These are phyloP conservation scores for Tuber aestivum DNA, from an alignment of 495 filamentous ascomycete species.

Conservation along the genomic window DNA sequence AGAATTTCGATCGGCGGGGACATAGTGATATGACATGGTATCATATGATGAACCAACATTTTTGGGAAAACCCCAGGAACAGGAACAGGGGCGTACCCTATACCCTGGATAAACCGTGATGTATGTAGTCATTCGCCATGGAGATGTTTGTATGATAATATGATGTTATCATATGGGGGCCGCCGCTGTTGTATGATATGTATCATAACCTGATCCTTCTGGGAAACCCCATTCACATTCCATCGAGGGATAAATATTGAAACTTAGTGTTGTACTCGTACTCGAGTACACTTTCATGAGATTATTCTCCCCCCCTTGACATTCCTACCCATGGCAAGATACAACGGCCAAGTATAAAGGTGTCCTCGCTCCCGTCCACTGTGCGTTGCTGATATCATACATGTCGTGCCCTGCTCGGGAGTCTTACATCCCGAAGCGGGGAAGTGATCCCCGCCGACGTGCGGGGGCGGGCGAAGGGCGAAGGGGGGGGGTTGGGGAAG, in stretches of 20 bases:
- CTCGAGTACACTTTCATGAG: too few species aligned
- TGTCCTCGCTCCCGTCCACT: conserved; percentile 57
- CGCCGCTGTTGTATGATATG: too few species aligned
- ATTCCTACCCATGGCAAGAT: conserved; percentile 52
- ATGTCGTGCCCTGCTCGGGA: conserved; percentile 56
- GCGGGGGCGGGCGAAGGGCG: conserved; percentile 47
- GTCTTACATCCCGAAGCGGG: conserved; percentile 54
- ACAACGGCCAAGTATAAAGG: conserved; percentile 56
- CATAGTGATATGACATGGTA: too few species aligned
- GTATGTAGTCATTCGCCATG: too few species aligned
- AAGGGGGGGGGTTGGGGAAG: conserved; percentile 58
- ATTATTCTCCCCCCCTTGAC: conserved; percentile 32
- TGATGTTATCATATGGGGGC: too few species aligned
- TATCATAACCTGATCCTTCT: too few species aligned
- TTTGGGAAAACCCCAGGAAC: not conserved
- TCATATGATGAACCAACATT: too few species aligned
- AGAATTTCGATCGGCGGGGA: conserved; percentile 9
- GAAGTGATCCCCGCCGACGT: conserved; percentile 54
- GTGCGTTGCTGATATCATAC: conserved; percentile 53
- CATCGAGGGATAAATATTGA: not conserved
- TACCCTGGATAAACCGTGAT: too few species aligned
- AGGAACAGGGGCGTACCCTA: too few species aligned
- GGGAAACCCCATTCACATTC: not conserved
- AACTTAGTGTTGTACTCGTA: too few species aligned
- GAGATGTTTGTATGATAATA: too few species aligned